phyloP scores from a whole-genome alignment of 305 asterid genomes.

The Euphrasia arctica region DNA sequence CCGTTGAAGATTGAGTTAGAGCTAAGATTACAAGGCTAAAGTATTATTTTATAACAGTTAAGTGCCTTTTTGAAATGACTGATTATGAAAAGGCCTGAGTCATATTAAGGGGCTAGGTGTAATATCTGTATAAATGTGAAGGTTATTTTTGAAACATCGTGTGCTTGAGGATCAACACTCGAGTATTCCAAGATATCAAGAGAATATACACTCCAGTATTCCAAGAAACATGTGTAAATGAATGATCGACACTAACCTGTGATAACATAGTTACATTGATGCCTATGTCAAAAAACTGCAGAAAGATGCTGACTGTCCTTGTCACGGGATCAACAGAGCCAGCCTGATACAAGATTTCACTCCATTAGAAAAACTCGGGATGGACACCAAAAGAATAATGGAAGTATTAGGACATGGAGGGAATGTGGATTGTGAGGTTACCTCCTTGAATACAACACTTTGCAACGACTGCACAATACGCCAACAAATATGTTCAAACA shows the following conservation, averaged over 20 bases:
- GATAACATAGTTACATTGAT: conserved; percentile 81
- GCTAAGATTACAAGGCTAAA: no score
- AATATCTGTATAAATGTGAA: background rate
- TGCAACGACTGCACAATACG: conserved; percentile 88
- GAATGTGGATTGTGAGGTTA: conserved; percentile 30
- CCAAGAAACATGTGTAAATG: conserved; percentile 5
- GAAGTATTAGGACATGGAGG: conserved; percentile 12
- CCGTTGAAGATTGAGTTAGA: no score
- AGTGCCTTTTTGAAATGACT: background rate
- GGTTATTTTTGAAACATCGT: background rate
- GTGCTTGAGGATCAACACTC: background rate
- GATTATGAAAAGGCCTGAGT: background rate
- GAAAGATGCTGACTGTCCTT: conserved; percentile 80
- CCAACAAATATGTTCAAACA: conserved; percentile 21
- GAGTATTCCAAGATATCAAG: background rate
- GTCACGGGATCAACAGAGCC: conserved; percentile 98
- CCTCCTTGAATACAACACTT: conserved; percentile 98
- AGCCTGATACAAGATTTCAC: conserved; percentile 53
- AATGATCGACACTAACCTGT: conserved; percentile 52
- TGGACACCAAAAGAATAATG: conserved; percentile 9
- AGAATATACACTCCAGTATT: conserved; percentile 16
- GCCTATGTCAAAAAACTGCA: conserved; percentile 94
- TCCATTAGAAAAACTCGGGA: conserved; percentile 14
- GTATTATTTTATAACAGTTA: no score
- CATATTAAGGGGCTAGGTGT: background rate